A percentile compares a stretch with the other conserved stretches of the same genome.
phyloP scores from a whole-genome alignment of 176 grass and related monocot genomes.

The Zoysia pacifica region DNA sequence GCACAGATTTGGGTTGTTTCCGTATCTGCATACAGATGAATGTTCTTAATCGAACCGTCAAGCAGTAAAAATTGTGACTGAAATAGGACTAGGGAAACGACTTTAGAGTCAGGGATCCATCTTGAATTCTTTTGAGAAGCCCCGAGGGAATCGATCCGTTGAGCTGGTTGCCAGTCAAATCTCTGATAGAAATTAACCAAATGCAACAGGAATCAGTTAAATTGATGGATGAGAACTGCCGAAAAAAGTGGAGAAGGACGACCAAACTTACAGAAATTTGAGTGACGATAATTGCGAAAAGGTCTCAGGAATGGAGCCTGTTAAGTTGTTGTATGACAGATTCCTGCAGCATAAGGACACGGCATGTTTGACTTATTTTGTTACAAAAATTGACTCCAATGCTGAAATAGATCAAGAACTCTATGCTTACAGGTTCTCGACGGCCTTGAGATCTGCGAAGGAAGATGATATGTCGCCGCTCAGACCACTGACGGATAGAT shows the following conservation, averaged over 20 bases:
- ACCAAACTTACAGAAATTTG: slow-evolving; percentile 47
- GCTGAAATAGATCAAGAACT: background rate
- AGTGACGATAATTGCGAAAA: slow-evolving; percentile 44
- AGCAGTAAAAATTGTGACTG: background rate
- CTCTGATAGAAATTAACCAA: slow-evolving; percentile 27
- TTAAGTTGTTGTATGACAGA: slow-evolving; percentile 63
- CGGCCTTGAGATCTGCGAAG: slow-evolving; percentile 50
- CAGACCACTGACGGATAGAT: slow-evolving; percentile 48
- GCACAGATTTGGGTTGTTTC: slow-evolving; percentile 41
- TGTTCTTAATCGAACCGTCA: background rate
- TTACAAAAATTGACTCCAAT: background rate
- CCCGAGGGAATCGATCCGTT: slow-evolving; percentile 51
- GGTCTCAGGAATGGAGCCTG: slow-evolving; percentile 48
- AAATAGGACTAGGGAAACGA: background rate
- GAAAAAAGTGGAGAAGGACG: background rate
- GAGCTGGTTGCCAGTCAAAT: slow-evolving; percentile 58
- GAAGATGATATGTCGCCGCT: slow-evolving; percentile 45
- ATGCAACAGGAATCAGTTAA: background rate
- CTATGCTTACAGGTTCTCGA: slow-evolving; percentile 49
- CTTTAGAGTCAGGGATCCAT: slow-evolving; percentile 51
- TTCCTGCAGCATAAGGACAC: slow-evolving; percentile 34
- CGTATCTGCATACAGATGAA: slow-evolving; percentile 20
- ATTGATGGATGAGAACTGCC: background rate
- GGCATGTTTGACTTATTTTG: background rate
- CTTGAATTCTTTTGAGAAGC: slow-evolving; percentile 45